Evolutionary conservation across 192 early-diverging fungal genomes (phyloP).

Genomic region (Coemansia reversa): DNA sequence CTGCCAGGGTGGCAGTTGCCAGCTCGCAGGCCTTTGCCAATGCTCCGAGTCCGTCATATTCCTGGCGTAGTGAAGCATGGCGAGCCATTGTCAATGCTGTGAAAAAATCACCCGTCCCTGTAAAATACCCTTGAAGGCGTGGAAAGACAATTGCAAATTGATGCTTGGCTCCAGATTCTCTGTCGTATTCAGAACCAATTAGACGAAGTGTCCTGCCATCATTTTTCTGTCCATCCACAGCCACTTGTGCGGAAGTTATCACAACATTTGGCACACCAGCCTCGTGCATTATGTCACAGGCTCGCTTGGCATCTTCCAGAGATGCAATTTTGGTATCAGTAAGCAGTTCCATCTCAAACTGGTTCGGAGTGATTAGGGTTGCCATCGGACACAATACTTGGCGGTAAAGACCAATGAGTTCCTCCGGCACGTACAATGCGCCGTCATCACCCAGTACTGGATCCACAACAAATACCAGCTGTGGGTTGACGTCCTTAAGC

Average conservation of each 20-base stretch:
- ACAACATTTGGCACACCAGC: conserved; percentile 68
- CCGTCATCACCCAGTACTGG: conserved; percentile 91
- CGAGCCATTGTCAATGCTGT: conserved; percentile 71
- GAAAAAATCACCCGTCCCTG: conserved; percentile 92
- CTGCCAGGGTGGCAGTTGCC: conserved; percentile 68
- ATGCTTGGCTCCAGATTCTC: conserved; percentile 14
- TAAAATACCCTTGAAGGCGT: conserved; percentile 73
- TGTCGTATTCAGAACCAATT: conserved; percentile 47
- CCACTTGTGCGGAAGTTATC: conserved; percentile 70
- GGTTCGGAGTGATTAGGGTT: conserved; percentile 85
- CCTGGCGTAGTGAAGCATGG: conserved; percentile 45
- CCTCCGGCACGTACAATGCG: conserved; percentile 74
- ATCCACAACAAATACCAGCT: conserved; percentile 63
- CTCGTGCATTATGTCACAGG: conserved; percentile 64
- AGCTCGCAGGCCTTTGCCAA: conserved; percentile 62
- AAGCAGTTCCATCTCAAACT: conserved; percentile 83
- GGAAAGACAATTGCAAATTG: conserved; percentile 76
- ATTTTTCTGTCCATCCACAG: conserved; percentile 14
- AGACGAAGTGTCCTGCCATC: conserved; percentile 42
- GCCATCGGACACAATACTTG: conserved; percentile 66
- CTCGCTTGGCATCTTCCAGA: conserved; percentile 55
- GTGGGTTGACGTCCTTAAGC: conserved; percentile 55
- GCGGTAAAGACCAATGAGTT: conserved; percentile 78
- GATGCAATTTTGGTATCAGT: conserved; percentile 58
- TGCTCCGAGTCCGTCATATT: conserved; percentile 11